Evolutionary conservation across 305 asterid genomes (phyloP).

Genomic region (Solanum hybrid): DNA sequence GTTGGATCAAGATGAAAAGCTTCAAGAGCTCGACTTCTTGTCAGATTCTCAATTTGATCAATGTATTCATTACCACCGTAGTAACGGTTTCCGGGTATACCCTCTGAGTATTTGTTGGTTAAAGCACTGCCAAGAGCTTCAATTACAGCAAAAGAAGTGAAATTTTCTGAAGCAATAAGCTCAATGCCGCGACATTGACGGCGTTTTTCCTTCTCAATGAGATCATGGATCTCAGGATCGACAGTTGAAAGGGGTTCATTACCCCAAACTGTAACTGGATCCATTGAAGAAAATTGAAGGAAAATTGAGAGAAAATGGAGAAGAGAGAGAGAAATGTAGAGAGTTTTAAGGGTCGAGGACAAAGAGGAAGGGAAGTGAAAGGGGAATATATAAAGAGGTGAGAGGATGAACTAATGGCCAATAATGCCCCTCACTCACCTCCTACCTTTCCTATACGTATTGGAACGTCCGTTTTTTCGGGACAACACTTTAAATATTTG

Average conservation of each 20-base stretch:
- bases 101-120: constrained; percentile 95
- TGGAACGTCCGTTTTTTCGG: rapidly evolving
- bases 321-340: neutral
- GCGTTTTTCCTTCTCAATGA: constrained; percentile 86
- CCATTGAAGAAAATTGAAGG: constrained; percentile 26
- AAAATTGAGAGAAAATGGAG: neutral
- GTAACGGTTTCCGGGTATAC: constrained; percentile 87
- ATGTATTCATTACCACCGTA: constrained; percentile 92
- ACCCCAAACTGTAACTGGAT: constrained; percentile 75
- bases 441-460: neutral
- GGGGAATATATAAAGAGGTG: neutral
- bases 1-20: constrained; percentile 83
- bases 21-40: constrained; percentile 75
- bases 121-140: constrained; percentile 89
- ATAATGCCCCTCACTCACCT: neutral
- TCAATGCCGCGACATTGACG: constrained; percentile 94
- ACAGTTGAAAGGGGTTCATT: constrained; percentile 54
- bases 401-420: neutral
- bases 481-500: rapidly evolving
- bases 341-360: neutral
- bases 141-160: constrained; percentile 94
- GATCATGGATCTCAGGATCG: constrained; percentile 88
- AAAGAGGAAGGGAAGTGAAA: neutral
- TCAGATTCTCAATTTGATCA: constrained; percentile 81
- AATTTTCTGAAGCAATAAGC: constrained; percentile 90